These are phyloP conservation scores for Phytophthora hybrid DNA, from an alignment of 352 stramenopile genomes.

Conservation along the genomic window DNA sequence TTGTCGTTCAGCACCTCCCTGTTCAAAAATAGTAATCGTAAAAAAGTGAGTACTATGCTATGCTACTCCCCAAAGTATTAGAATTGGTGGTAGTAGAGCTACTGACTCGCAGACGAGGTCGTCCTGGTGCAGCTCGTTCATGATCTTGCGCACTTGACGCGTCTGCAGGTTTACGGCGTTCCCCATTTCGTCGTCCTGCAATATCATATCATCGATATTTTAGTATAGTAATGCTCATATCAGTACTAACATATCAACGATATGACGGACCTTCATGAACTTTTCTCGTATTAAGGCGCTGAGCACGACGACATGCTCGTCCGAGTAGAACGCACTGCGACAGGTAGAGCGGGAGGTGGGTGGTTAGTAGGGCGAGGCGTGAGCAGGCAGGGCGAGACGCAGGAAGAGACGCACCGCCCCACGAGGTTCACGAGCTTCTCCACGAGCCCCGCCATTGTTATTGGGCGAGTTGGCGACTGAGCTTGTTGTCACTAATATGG, in stretches of 20 bases:
- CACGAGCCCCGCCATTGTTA: slow-evolving; percentile 78
- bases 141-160: slow-evolving; percentile 90
- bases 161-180: slow-evolving; percentile 90
- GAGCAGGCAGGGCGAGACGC: neutral
- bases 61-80: slow-evolving; percentile 9
- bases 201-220: neutral
- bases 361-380: neutral
- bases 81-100: neutral
- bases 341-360: neutral
- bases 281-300: slow-evolving; percentile 87
- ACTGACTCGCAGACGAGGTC: slow-evolving; percentile 87
- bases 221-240: neutral
- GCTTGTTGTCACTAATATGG: too few species aligned
- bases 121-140: slow-evolving; percentile 89
- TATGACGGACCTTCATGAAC: slow-evolving; percentile 78
- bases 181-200: slow-evolving; percentile 88
- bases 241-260: slow-evolving; percentile 7
- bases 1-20: slow-evolving; percentile 92
- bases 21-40: neutral
- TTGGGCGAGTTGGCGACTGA: too few species aligned
- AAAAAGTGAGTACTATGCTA: slow-evolving; percentile 15
- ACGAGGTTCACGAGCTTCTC: slow-evolving; percentile 90
- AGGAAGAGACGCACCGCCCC: slow-evolving; percentile 55
- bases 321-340: slow-evolving; percentile 86
- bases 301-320: slow-evolving; percentile 90